Conservation (phyloP, 306 rosid species). For the Inga laurina region DNA sequence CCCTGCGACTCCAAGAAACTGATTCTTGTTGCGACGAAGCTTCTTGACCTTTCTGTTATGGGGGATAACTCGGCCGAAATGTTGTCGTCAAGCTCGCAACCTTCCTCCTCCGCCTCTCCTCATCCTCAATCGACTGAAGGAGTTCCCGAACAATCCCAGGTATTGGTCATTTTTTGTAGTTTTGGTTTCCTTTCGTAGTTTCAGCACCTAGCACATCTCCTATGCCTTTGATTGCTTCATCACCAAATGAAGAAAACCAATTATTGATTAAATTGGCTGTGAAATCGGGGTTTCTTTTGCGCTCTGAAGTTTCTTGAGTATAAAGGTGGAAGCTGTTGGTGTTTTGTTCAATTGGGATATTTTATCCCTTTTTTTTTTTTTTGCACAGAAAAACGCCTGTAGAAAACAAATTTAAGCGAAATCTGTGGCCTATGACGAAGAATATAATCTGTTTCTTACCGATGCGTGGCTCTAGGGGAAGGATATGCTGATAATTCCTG, state of each 20-base stretch:
- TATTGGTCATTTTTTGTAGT: conserved; percentile 21
- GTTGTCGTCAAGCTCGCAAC: conserved; percentile 31
- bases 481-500: background rate
- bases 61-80: conserved; percentile 35
- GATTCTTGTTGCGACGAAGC: background rate
- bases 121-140: conserved; percentile 42
- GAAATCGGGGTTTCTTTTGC: background rate
- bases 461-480: background rate
- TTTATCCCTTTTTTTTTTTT: background rate
- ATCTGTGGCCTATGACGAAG: background rate
- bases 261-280: background rate
- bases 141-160: conserved; percentile 49
- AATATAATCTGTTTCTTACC: background rate
- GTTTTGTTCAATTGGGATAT: background rate
- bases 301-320: background rate
- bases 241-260: background rate
- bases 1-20: background rate
- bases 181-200: background rate
- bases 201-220: background rate
- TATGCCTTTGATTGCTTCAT: conserved; percentile 2
- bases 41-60: conserved; percentile 33
- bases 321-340: too few relatives aligned
- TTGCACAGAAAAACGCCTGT: background rate
- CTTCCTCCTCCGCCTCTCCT: conserved; percentile 32
- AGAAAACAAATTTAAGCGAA: background rate